Percentiles rank a stretch among this genome's conserved stretches.
Evolutionary conservation across 2,329 filamentous ascomycete species (phyloP).

Genomic region (Xylariales sp.): DNA sequence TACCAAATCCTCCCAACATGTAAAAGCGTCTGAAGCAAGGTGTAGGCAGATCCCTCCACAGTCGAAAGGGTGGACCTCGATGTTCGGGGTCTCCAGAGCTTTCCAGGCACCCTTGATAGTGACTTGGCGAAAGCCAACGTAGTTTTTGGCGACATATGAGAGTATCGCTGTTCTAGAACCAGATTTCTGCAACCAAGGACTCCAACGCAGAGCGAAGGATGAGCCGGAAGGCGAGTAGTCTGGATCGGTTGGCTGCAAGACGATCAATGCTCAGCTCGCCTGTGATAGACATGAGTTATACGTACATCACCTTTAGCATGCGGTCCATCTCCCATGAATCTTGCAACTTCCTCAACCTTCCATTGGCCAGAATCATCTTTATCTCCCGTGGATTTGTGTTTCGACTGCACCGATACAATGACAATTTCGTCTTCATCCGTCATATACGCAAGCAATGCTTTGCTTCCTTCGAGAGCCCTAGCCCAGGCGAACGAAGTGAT

Average conservation of each 20-base stretch:
- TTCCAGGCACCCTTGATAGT: constrained; percentile 34
- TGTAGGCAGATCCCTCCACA: constrained; percentile 44
- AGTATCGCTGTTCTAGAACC: constrained; percentile 37
- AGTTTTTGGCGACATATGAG: constrained; percentile 45
- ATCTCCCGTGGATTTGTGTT: constrained; percentile 20
- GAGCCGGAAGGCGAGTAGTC: constrained; percentile 45
- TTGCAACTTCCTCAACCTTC: constrained; percentile 44
- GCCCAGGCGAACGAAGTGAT: constrained; percentile 52
- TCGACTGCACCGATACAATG: constrained; percentile 42
- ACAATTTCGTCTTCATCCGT: constrained; percentile 47
- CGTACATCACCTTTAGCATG: constrained; percentile 33
- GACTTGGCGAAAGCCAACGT: constrained; percentile 51
- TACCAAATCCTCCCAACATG: constrained; percentile 52
- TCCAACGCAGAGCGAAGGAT: constrained; percentile 49
- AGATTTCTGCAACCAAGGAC: constrained; percentile 42
- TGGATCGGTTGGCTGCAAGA: constrained; percentile 32
- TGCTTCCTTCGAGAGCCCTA: constrained; percentile 33
- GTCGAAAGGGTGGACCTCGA: constrained; percentile 38
- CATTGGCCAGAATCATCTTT: constrained; percentile 30
- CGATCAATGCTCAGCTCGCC: neutral
- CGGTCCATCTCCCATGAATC: constrained; percentile 44
- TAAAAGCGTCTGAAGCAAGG: constrained; percentile 47
- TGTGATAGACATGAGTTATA: no score
- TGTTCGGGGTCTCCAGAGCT: constrained; percentile 28
- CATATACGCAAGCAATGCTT: constrained; percentile 45